phyloP scores from a whole-genome alignment of 1,139 yeast species.

The Saccharomyces hybrid region DNA sequence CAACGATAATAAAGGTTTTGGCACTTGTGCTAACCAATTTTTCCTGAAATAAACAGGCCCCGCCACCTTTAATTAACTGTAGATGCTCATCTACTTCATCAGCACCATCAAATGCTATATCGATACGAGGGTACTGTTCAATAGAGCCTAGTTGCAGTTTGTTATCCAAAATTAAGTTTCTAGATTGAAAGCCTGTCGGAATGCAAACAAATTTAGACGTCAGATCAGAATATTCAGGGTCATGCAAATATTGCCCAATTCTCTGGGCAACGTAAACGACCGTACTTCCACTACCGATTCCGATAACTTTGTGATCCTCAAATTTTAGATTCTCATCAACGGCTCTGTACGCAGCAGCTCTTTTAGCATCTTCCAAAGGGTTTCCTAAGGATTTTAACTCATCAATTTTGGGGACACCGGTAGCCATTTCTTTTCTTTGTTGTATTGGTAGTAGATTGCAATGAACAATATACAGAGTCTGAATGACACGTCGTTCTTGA shows the following conservation, averaged over 20 bases:
- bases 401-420: conserved; percentile 11
- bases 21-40: conserved; percentile 86
- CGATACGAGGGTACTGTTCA: conserved; percentile 74
- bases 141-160: conserved; percentile 73
- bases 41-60: conserved; percentile 96
- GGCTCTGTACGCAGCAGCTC: conserved; percentile 84
- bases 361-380: conserved; percentile 45
- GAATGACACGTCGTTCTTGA: background rate
- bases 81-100: conserved; percentile 83
- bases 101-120: conserved; percentile 96
- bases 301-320: conserved; percentile 62
- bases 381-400: conserved; percentile 26
- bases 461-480: background rate
- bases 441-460: background rate
- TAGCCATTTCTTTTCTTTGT: background rate
- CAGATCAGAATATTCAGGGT: conserved; percentile 32
- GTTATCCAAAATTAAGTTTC: conserved; percentile 73
- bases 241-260: conserved; percentile 45
- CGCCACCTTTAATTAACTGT: conserved; percentile 96
- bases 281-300: conserved; percentile 95
- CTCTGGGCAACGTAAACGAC: conserved; percentile 95
- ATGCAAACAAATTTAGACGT: conserved; percentile 64
- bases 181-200: conserved; percentile 96
- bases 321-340: conserved; percentile 79
- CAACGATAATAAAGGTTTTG: conserved; percentile 72